phyloP scores from a whole-genome alignment of 495 filamentous ascomycete species.

The Copromyces sp. region DNA sequence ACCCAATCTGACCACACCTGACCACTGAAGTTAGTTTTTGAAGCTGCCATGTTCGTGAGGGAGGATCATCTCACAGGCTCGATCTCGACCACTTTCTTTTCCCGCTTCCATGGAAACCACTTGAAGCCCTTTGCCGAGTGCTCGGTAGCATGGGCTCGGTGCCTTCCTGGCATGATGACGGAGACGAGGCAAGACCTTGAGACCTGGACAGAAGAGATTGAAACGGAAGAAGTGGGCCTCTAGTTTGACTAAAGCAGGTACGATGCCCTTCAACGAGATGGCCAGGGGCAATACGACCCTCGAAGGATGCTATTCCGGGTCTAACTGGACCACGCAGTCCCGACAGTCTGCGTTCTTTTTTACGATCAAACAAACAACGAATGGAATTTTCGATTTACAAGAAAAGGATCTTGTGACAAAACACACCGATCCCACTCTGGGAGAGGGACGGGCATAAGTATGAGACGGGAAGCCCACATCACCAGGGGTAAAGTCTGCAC shows the following conservation, averaged over 20 bases:
- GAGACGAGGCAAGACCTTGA: not conserved
- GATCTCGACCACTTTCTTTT: not conserved
- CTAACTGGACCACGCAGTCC: not conserved
- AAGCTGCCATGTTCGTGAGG: not conserved
- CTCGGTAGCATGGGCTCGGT: not conserved
- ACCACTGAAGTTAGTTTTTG: not conserved
- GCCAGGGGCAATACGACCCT: not conserved
- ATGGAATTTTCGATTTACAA: not conserved
- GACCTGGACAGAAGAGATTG: not conserved
- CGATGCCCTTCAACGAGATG: not conserved
- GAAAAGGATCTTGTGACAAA: not conserved
- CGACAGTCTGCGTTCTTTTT: not conserved
- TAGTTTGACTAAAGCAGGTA: not conserved
- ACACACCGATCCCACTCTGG: not conserved
- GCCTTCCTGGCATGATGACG: not conserved
- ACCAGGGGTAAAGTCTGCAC: not conserved
- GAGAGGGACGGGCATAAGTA: not conserved
- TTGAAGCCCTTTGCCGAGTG: not conserved
- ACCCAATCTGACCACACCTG: not conserved
- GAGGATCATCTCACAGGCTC: not conserved
- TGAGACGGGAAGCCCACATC: not conserved
- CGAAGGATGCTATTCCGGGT: not conserved
- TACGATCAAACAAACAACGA: not conserved
- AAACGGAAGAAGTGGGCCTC: not conserved
- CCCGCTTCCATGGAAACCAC: not conserved